These are phyloP conservation scores for Mortierella sp. DNA, from an alignment of 371 early-diverging fungal species.

Conservation along the genomic window DNA sequence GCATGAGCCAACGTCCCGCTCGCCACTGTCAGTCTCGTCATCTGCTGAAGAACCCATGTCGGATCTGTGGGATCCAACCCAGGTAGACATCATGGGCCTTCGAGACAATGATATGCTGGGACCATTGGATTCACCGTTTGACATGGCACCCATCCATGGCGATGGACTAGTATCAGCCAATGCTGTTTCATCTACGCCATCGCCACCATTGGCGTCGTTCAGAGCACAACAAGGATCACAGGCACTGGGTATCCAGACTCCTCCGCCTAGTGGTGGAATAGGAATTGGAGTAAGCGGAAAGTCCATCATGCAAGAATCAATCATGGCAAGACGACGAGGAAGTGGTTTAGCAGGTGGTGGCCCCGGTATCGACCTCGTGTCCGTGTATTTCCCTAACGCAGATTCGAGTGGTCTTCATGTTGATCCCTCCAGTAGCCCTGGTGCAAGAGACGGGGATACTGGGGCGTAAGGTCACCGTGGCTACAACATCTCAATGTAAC, in stretches of 20 bases:
- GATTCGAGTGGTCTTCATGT: too few species aligned
- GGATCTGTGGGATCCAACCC: not conserved
- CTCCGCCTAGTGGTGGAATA: conserved; percentile 28
- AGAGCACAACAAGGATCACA: not conserved
- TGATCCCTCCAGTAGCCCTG: not conserved
- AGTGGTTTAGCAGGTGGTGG: conserved; percentile 25
- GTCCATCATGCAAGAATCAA: conserved; percentile 9
- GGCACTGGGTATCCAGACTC: conserved; percentile 15
- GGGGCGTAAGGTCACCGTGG: not conserved
- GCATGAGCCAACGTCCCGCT: conserved; percentile 4
- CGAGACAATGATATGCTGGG: too few species aligned
- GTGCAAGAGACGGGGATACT: not conserved
- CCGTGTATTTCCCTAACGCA: conserved; percentile 8
- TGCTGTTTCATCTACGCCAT: not conserved
- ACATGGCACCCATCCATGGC: too few species aligned
- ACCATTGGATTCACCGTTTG: not conserved
- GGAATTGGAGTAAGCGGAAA: not conserved
- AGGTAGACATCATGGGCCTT: too few species aligned
- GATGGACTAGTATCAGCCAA: too few species aligned
- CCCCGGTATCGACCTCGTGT: conserved; percentile 11
- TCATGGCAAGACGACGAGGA: conserved; percentile 21
- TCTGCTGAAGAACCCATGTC: not conserved
- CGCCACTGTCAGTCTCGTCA: conserved; percentile 1
- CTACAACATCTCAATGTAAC: too few species aligned
- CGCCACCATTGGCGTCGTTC: not conserved